phyloP scores from a whole-genome alignment of 2,329 filamentous ascomycete species.

The Diaporthe vexans region DNA sequence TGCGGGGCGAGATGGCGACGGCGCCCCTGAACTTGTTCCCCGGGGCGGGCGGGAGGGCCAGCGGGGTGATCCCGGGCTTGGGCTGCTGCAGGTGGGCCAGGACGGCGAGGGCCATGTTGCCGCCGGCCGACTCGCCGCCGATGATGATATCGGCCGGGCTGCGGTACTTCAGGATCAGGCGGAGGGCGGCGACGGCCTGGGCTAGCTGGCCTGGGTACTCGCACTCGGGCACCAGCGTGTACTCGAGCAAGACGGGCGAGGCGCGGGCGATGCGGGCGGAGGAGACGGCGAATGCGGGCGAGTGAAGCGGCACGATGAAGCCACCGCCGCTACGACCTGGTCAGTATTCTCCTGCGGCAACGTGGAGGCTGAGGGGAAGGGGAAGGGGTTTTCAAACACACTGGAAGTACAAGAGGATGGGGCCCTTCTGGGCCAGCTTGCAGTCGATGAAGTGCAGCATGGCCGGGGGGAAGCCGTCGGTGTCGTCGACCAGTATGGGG shows the following conservation, averaged over 20 bases:
- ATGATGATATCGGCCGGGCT: constrained; percentile 43
- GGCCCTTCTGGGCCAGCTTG: constrained; percentile 29
- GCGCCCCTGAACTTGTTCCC: constrained; percentile 39
- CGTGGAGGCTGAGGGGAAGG: background rate
- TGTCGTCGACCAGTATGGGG: constrained; percentile 34
- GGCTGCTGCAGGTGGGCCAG: constrained; percentile 44
- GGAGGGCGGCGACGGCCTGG: constrained; percentile 44
- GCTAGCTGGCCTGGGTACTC: constrained; percentile 45
- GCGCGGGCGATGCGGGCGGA: constrained; percentile 34
- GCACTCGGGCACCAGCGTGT: constrained; percentile 45
- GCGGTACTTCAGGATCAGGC: constrained; percentile 41
- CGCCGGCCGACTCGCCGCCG: constrained; percentile 46
- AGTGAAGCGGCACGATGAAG: constrained; percentile 36
- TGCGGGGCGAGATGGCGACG: constrained; percentile 44
- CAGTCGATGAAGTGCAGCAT: constrained; percentile 40
- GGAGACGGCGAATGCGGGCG: constrained; percentile 29
- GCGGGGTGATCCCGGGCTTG: constrained; percentile 41
- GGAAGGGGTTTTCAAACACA: background rate
- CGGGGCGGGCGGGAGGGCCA: constrained; percentile 20
- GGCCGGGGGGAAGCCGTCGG: constrained; percentile 37
- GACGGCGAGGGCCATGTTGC: constrained; percentile 44
- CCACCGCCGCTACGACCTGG: constrained; percentile 34
- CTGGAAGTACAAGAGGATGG: constrained; percentile 43
- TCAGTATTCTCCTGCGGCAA: background rate
- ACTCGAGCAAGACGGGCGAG: constrained; percentile 44